Evolutionary conservation across 768 basidiomycete genomes (phyloP), one percentile per base, ranked within the genome.

Genomic region (Mycena haematopus): DNA sequence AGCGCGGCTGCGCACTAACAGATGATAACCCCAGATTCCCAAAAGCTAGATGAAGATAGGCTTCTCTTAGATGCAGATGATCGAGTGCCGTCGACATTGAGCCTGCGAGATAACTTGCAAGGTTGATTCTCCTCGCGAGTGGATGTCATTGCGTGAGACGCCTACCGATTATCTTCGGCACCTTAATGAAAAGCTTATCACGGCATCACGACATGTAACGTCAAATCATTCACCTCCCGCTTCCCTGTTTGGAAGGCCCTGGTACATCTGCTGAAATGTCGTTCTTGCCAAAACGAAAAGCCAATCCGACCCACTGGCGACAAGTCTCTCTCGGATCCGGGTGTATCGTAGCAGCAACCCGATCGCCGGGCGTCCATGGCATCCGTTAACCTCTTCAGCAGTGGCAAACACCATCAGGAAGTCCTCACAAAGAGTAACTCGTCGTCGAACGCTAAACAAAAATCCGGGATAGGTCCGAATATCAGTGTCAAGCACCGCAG

Each of bases 241-340:
- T 36, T 46, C 52, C 58, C 13, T 10, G 10, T 60, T 53, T 60
- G 58, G 58, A 27, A 60, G 51, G 46, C 46, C 7, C 10, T 45
- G 13, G 22, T 7, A 17, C 22, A 44, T 35, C 15, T 56, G 45
- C 27, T 27, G 13, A 11, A 10, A 25, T 60, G 44, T 45, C 44
- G 7, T 0, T 17, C 19, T 22, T 24, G 44, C 31, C n/a, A 21
- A 31, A 29, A 14, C 15, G 31, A 51, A 51, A 51, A 29, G 17
- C 29, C 19, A 31, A 6, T 36, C 3, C 13, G 36, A 36, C 29
- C 29, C 6, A 31, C 29, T 31, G 29, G 4, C 31, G 50, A 33
- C 50, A 42, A 17, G 4, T 38, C 45, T 6, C 25, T 1, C 14
- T 29, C 56, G 36, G 46, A 24, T 59, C 50, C 50, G 40, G 29